Conservation (phyloP, 148 eudicot species). For the Cornus suecica region DNA sequence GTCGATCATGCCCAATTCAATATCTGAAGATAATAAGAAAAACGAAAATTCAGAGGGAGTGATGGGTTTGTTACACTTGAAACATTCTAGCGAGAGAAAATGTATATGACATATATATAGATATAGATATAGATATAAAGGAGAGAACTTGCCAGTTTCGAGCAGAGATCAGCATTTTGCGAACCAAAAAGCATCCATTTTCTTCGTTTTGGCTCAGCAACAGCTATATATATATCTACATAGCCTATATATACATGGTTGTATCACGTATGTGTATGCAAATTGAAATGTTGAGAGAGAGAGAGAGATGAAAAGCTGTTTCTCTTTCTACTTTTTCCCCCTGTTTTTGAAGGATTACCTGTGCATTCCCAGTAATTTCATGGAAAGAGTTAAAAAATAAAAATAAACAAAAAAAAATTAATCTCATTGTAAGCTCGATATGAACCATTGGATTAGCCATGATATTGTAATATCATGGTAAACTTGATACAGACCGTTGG, state of each 20-base stretch:
- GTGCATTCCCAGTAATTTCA: no score
- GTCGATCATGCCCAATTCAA: conserved; percentile 14
- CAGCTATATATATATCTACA: conserved; percentile 19
- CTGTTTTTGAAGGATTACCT: background rate
- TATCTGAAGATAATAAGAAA: conserved; percentile 8
- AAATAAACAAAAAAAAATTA: no score
- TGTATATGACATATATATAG: no score
- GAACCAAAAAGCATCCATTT: background rate
- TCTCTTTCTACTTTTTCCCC: background rate
- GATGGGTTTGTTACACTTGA: conserved; percentile 13
- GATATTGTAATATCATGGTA: no score
- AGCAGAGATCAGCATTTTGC: background rate
- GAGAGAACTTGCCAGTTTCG: conserved; percentile 1
- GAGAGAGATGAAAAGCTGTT: conserved; percentile 2
- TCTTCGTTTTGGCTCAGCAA: conserved; percentile 19
- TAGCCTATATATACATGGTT: no score
- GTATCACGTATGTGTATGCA: background rate
- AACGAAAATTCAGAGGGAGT: conserved; percentile 12
- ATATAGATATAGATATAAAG: background rate
- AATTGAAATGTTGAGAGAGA: conserved; percentile 2
- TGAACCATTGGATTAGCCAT: no score
- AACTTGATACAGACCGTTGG: no score
- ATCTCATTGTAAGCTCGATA: no score
- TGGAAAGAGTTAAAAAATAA: no score
- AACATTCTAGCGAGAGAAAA: background rate